phyloP scores from a whole-genome alignment of 2,329 filamentous ascomycete species.

The Aspergillus awamori region DNA sequence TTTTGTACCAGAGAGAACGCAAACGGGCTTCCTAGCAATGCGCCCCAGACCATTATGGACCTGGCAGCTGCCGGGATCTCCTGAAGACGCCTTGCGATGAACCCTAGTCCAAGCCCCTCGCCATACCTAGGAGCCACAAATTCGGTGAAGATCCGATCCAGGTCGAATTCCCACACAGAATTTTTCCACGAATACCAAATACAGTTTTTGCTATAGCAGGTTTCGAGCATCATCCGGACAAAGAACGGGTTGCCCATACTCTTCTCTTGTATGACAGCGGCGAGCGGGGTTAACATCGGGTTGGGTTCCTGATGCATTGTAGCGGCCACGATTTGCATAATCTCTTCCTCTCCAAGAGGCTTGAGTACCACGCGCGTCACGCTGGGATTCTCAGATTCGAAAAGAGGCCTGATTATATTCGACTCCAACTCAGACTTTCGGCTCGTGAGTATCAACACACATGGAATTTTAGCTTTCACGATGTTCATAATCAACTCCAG shows the following conservation, averaged over 20 bases:
- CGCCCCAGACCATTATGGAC: constrained; percentile 82
- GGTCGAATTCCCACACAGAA: constrained; percentile 79
- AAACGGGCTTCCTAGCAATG: constrained; percentile 78
- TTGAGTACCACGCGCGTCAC: constrained; percentile 72
- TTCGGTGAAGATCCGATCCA: constrained; percentile 83
- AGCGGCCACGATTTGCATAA: constrained; percentile 77
- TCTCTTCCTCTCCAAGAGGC: constrained; percentile 77
- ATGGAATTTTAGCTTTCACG: constrained; percentile 73
- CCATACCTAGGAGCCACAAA: constrained; percentile 79
- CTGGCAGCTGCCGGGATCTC: constrained; percentile 76
- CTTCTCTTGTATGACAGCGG: constrained; percentile 85
- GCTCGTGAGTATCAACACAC: constrained; percentile 79
- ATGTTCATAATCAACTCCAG: constrained; percentile 82
- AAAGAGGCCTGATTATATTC: constrained; percentile 43
- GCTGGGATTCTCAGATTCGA: constrained; percentile 54
- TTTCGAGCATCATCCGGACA: constrained; percentile 85
- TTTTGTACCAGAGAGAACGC: constrained; percentile 79
- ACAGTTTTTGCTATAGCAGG: constrained; percentile 81
- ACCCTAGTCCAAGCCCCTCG: constrained; percentile 78
- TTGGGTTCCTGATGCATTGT: constrained; percentile 72
- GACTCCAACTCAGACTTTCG: constrained; percentile 66
- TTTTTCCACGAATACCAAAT: constrained; percentile 89
- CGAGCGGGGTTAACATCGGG: constrained; percentile 74
- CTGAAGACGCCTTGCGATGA: constrained; percentile 74
- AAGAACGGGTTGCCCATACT: constrained; percentile 89